Conservation (phyloP, 2,329 filamentous ascomycete species). For the Talaromyces sp. region DNA sequence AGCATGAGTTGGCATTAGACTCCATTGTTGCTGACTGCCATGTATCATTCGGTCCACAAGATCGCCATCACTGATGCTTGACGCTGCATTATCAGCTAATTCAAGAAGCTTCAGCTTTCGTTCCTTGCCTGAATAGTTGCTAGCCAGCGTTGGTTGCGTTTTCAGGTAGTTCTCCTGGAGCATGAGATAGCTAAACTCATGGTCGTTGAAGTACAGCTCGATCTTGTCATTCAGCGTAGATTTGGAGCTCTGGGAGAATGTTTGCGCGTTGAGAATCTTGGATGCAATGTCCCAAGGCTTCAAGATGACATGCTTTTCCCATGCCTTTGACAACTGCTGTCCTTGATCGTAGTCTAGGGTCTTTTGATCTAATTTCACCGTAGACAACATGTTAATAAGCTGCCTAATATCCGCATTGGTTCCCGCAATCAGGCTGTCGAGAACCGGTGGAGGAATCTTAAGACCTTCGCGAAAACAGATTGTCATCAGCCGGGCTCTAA, state of each 20-base stretch:
- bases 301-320: conserved; percentile 94
- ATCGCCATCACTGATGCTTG: conserved; percentile 96
- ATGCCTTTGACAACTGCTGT: conserved; percentile 93
- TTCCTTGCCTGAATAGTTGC: conserved; percentile 60
- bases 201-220: conserved; percentile 98
- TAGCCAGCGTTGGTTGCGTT: conserved; percentile 66
- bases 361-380: conserved; percentile 79
- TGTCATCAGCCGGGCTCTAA: conserved; percentile 86
- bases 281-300: conserved; percentile 98
- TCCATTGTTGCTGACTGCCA: conserved; percentile 96
- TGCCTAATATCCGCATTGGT: conserved; percentile 94
- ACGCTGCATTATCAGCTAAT: conserved; percentile 77
- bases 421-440: conserved; percentile 92
- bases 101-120: conserved; percentile 78
- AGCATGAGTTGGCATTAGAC: conserved; percentile 92
- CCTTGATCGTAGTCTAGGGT: conserved; percentile 78
- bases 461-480: conserved; percentile 89
- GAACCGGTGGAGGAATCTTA: conserved; percentile 73
- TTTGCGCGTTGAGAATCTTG: conserved; percentile 81
- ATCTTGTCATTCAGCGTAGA: conserved; percentile 94
- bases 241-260: conserved; percentile 79
- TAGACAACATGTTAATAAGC: conserved; percentile 97
- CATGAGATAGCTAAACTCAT: conserved; percentile 96
- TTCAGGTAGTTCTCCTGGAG: conserved; percentile 95
- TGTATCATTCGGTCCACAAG: conserved; percentile 97